These are phyloP conservation scores for Aspergillus olivimuriae DNA, from an alignment of 495 filamentous ascomycete species.

Conservation along the genomic window DNA sequence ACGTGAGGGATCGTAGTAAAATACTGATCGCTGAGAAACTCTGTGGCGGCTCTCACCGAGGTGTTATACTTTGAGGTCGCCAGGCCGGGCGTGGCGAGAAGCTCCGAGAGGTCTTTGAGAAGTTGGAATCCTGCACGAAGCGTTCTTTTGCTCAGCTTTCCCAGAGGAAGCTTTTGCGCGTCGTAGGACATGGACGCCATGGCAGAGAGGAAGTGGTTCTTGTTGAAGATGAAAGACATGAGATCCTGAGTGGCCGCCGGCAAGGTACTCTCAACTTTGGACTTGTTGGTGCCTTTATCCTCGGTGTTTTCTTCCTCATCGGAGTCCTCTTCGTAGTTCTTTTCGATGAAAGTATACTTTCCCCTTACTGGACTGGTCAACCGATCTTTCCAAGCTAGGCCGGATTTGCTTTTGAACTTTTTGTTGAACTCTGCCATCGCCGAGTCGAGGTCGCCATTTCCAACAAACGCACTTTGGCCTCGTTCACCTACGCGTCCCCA, in stretches of 20 bases:
- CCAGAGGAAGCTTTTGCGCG: conserved; percentile 69
- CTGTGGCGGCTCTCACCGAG: conserved; percentile 34
- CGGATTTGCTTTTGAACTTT: conserved; percentile 76
- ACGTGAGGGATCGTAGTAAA: conserved; percentile 77
- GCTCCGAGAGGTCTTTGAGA: conserved; percentile 64
- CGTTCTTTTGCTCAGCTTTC: conserved; percentile 73
- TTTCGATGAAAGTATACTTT: conserved; percentile 76
- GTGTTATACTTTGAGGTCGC: conserved; percentile 41
- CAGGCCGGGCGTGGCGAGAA: conserved; percentile 46
- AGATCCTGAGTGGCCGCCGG: conserved; percentile 53
- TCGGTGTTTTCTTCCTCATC: conserved; percentile 51
- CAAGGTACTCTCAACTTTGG: conserved; percentile 47
- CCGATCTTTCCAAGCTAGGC: conserved; percentile 60
- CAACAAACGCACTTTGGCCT: conserved; percentile 52
- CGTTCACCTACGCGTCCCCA: conserved; percentile 76
- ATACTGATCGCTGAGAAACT: conserved; percentile 63
- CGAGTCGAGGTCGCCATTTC: conserved; percentile 26
- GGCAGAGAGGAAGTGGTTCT: conserved; percentile 54
- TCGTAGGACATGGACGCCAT: conserved; percentile 72
- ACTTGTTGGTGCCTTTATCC: conserved; percentile 18
- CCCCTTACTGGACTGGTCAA: conserved; percentile 48
- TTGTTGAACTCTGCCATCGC: conserved; percentile 56
- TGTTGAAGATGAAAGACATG: conserved; percentile 79
- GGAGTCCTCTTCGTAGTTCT: conserved; percentile 59
- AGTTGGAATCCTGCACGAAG: conserved; percentile 63